Evolutionary conservation across 495 filamentous ascomycete genomes (phyloP).

Genomic region (Neurospora tetraspora): DNA sequence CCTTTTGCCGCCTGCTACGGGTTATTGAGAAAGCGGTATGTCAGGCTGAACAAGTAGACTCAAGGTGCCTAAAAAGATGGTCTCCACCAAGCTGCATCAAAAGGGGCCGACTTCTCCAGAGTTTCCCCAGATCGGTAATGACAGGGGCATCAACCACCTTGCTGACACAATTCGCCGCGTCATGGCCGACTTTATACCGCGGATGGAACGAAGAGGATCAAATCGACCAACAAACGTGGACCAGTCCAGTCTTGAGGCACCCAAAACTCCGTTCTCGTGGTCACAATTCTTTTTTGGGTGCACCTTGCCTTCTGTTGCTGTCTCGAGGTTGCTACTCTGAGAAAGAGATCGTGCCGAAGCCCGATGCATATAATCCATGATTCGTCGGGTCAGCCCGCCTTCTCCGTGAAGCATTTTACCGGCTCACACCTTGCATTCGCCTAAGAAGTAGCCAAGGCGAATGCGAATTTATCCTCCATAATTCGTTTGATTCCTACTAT

Average conservation of each 20-base stretch:
- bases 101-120: background rate
- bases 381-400: background rate
- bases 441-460: background rate
- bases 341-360: background rate
- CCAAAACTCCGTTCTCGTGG: background rate
- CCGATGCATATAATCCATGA: background rate
- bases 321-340: background rate
- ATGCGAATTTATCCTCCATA: background rate
- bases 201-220: background rate
- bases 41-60: background rate
- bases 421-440: background rate
- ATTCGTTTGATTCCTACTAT: background rate
- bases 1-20: background rate
- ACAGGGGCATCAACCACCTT: background rate
- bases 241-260: background rate
- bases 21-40: background rate
- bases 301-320: background rate
- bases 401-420: background rate
- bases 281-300: background rate
- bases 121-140: background rate
- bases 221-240: background rate
- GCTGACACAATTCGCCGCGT: background rate
- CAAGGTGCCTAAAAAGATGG: background rate
- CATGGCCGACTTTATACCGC: background rate
- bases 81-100: background rate